phyloP scores from a whole-genome alignment of 2,329 filamentous ascomycete genomes.

The Aspergillus arachidicola region DNA sequence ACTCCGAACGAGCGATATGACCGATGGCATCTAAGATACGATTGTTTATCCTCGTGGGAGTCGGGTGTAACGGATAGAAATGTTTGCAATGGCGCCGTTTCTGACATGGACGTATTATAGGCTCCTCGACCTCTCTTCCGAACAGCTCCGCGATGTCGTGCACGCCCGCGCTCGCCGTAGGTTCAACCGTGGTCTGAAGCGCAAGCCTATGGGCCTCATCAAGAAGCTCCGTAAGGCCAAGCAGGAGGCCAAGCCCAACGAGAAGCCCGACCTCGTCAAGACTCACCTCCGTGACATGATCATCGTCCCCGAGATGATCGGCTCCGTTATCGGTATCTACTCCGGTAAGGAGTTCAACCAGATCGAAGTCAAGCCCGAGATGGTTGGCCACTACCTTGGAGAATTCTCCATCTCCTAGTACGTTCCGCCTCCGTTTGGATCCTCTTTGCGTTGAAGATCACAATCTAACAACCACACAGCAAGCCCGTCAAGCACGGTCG shows the following conservation, averaged over 20 bases:
- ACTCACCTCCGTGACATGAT: slow-evolving; percentile 99
- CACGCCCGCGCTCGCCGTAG: slow-evolving; percentile 97
- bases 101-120: slow-evolving; percentile 54
- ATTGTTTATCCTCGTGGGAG: slow-evolving; percentile 9
- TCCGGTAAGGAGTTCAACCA: slow-evolving; percentile 99
- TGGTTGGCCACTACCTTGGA: slow-evolving; percentile 99
- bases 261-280: slow-evolving; percentile 99
- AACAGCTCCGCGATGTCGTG: slow-evolving; percentile 98
- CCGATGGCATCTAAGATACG: slow-evolving; percentile 10
- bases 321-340: slow-evolving; percentile 98
- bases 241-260: slow-evolving; percentile 98
- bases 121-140: slow-evolving; percentile 97
- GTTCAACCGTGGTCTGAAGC: slow-evolving; percentile 99
- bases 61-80: slow-evolving; percentile 28
- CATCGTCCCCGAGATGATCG: slow-evolving; percentile 99
- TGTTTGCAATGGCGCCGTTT: slow-evolving; percentile 15
- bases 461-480: slow-evolving; percentile 67
- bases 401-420: slow-evolving; percentile 99
- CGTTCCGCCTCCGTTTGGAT: slow-evolving; percentile 46
- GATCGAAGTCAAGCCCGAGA: slow-evolving; percentile 99
- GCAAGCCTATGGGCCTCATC: slow-evolving; percentile 99
- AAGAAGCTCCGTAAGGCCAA: slow-evolving; percentile 99
- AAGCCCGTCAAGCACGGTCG: slow-evolving; percentile 99
- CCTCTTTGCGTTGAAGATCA: not conserved
- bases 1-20: slow-evolving; percentile 20